Conservation (phyloP, 768 basidiomycete species). For the Phlebiopsis flavidoalba region DNA sequence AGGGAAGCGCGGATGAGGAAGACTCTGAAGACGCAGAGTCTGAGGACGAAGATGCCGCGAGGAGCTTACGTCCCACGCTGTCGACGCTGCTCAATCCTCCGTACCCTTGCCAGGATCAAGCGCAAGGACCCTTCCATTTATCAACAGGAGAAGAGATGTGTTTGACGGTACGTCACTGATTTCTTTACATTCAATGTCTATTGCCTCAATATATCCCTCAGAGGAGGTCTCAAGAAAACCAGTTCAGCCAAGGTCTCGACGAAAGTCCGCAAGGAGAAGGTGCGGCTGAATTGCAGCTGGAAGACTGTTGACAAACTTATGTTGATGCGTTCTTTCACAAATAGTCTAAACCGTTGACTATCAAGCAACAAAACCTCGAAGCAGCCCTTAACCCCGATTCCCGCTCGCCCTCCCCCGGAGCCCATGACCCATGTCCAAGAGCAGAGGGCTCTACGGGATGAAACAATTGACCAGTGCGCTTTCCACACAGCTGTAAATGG, state of each 20-base stretch:
- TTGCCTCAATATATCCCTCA: conserved; percentile 20
- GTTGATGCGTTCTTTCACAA: background rate
- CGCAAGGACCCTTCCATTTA: conserved; percentile 85
- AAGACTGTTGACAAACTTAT: background rate
- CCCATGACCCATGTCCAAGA: conserved; percentile 72
- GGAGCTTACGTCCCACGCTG: conserved; percentile 86
- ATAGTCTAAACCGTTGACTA: conserved; percentile 67
- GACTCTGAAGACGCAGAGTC: conserved; percentile 77
- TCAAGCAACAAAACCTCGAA: conserved; percentile 69
- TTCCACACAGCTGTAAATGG: conserved; percentile 50
- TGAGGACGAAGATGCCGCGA: conserved; percentile 95
- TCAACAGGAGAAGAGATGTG: conserved; percentile 55
- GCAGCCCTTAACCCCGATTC: conserved; percentile 49
- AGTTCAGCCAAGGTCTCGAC: conserved; percentile 25
- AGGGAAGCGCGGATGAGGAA: conserved; percentile 44
- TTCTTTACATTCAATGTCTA: background rate
- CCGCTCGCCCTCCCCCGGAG: conserved; percentile 46
- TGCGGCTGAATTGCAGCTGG: conserved; percentile 16
- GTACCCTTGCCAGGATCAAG: conserved; percentile 83
- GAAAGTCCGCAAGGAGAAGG: conserved; percentile 45
- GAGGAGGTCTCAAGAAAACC: conserved; percentile 65
- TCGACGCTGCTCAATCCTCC: conserved; percentile 92
- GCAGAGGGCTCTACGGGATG: conserved; percentile 65
- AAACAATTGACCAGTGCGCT: conserved; percentile 78
- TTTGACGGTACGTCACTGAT: conserved; percentile 63